Conservation (phyloP, 1,284 basidiomycete species). For the Ganoderma leucocontextum region DNA sequence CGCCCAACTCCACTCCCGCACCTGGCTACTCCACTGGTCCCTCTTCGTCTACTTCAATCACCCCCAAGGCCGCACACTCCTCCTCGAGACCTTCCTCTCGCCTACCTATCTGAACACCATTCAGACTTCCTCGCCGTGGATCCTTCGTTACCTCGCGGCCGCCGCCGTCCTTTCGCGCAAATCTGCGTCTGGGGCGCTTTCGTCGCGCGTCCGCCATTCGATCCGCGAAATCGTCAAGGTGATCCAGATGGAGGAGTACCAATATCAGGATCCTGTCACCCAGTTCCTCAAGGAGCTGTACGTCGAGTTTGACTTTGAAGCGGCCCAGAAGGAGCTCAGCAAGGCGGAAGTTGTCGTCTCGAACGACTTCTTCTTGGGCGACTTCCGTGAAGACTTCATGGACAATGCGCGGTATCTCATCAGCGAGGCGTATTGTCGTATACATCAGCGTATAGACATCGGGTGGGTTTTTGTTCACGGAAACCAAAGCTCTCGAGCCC, state of each 20-base stretch:
- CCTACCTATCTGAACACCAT: slow-evolving; percentile 98
- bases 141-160: slow-evolving; percentile 93
- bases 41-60: slow-evolving; percentile 99
- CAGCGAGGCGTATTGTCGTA: slow-evolving; percentile 97
- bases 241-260: slow-evolving; percentile 93
- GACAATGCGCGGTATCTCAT: slow-evolving; percentile 96
- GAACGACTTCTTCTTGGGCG: slow-evolving; percentile 94
- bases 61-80: slow-evolving; percentile 88
- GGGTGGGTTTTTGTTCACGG: slow-evolving; percentile 73
- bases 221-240: slow-evolving; percentile 91
- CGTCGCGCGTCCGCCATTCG: slow-evolving; percentile 81
- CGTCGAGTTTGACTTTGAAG: slow-evolving; percentile 91
- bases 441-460: slow-evolving; percentile 97
- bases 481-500: slow-evolving; percentile 1
- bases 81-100: slow-evolving; percentile 96
- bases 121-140: slow-evolving; percentile 95
- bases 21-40: slow-evolving; percentile 98
- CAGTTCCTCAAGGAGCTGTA: slow-evolving; percentile 94
- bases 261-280: slow-evolving; percentile 94
- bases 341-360: slow-evolving; percentile 86
- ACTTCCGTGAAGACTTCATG: slow-evolving; percentile 92
- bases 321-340: slow-evolving; percentile 85
- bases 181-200: slow-evolving; percentile 52
- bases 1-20: slow-evolving; percentile 91
- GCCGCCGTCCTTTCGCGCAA: slow-evolving; percentile 94